Percentiles rank a stretch among this genome's conserved stretches.
Conservation (phyloP, 306 rosid species). For the Purshia tridentata region DNA sequence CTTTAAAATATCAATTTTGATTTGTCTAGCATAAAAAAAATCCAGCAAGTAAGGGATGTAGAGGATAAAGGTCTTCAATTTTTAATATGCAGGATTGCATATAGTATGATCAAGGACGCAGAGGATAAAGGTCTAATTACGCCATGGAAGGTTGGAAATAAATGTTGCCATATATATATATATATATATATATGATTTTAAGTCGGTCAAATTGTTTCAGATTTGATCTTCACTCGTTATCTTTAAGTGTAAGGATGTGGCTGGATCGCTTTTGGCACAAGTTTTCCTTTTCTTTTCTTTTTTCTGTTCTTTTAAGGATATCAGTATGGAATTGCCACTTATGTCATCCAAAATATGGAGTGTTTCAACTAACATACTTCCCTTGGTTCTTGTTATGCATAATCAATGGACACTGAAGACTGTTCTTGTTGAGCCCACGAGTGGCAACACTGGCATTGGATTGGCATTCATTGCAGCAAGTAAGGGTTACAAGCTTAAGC, state of each 20-base stretch:
- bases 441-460: constrained; percentile 89
- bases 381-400: constrained; percentile 24
- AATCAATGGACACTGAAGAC: constrained; percentile 41
- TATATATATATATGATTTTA: constrained; percentile 9
- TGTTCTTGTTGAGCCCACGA: constrained; percentile 66
- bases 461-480: constrained; percentile 72
- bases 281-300: not conserved
- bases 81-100: constrained; percentile 50
- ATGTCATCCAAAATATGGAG: constrained; percentile 16
- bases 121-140: constrained; percentile 74
- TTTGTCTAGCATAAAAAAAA: not conserved
- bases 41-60: constrained; percentile 2
- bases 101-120: constrained; percentile 84
- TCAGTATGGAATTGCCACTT: not conserved
- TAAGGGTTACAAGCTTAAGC: constrained; percentile 64
- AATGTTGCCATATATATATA: not conserved
- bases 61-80: not conserved
- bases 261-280: not conserved
- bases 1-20: not conserved
- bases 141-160: constrained; percentile 69
- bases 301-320: not conserved
- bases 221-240: not conserved
- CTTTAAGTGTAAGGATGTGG: no score
- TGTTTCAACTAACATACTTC: constrained; percentile 23
- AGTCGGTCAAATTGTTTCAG: not conserved